Percentiles rank a stretch among this genome's conserved stretches.
These are phyloP conservation scores for Phytophthora fragariae DNA, from an alignment of 352 stramenopile genomes.

Conservation along the genomic window DNA sequence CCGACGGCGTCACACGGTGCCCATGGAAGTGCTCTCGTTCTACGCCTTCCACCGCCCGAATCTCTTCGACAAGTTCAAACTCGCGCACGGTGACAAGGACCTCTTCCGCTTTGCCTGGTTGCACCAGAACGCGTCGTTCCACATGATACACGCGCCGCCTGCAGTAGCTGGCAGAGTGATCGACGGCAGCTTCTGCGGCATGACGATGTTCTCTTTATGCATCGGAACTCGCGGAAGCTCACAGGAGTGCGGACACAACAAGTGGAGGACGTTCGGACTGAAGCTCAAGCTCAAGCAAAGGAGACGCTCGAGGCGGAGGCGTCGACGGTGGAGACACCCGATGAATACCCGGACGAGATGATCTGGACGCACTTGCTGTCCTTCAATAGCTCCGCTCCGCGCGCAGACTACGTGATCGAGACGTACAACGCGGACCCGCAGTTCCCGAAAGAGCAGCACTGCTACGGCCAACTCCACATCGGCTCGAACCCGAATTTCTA, in stretches of 20 bases:
- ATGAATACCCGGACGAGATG: slow-evolving; percentile 47
- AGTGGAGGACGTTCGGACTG: neutral
- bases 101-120: slow-evolving; percentile 70
- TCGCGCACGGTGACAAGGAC: slow-evolving; percentile 66
- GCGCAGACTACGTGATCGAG: slow-evolving; percentile 54
- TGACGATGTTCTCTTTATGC: slow-evolving; percentile 69
- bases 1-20: slow-evolving; percentile 36
- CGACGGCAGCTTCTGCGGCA: slow-evolving; percentile 50
- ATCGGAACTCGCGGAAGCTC: slow-evolving; percentile 63
- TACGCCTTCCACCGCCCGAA: slow-evolving; percentile 54
- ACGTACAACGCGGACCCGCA: slow-evolving; percentile 47
- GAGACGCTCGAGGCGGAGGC: slow-evolving; percentile 16
- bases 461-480: slow-evolving; percentile 54
- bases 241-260: slow-evolving; percentile 15
- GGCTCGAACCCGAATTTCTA: slow-evolving; percentile 45
- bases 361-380: slow-evolving; percentile 76
- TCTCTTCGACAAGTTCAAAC: slow-evolving; percentile 46
- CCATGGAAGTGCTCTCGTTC: slow-evolving; percentile 46
- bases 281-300: slow-evolving; percentile 22
- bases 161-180: slow-evolving; percentile 46
- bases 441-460: slow-evolving; percentile 59
- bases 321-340: slow-evolving; percentile 8
- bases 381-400: slow-evolving; percentile 50
- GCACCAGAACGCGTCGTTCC: slow-evolving; percentile 49
- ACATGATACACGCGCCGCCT: slow-evolving; percentile 60